Conservation (phyloP, 345 rosid genomes). For the Eutrema japonicum region DNA sequence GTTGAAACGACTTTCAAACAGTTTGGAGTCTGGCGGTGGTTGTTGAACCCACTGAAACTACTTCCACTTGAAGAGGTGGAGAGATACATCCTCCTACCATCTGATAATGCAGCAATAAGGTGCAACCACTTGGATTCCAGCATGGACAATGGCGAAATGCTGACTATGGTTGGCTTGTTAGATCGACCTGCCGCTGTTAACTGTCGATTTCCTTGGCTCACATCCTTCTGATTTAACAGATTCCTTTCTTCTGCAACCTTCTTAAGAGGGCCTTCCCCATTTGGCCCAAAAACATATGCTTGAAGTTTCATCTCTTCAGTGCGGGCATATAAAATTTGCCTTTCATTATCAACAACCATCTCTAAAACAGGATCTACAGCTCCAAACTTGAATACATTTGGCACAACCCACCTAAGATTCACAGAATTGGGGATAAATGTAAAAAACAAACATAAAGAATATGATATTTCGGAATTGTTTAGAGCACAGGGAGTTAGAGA, state of each 20-base stretch:
- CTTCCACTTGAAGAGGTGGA: constrained; percentile 82
- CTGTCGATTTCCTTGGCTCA: constrained; percentile 71
- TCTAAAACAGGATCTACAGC: constrained; percentile 90
- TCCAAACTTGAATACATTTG: constrained; percentile 92
- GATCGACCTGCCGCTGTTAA: constrained; percentile 68
- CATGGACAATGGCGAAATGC: constrained; percentile 80
- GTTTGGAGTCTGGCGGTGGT: constrained; percentile 61
- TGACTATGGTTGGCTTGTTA: constrained; percentile 79
- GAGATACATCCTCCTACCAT: constrained; percentile 96
- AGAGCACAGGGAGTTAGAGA: constrained; percentile 1
- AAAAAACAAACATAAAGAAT: constrained; percentile 16
- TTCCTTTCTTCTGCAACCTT: constrained; percentile 95
- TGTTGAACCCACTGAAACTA: constrained; percentile 72
- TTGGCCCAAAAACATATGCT: constrained; percentile 71
- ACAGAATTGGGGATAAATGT: constrained; percentile 16
- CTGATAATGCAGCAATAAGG: constrained; percentile 88
- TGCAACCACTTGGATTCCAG: constrained; percentile 95
- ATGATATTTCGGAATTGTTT: background rate
- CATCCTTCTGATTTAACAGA: constrained; percentile 78
- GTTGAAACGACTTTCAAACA: constrained; percentile 90
- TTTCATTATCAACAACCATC: constrained; percentile 91
- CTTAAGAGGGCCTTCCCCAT: constrained; percentile 82
- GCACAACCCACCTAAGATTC: constrained; percentile 89
- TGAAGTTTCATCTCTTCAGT: constrained; percentile 97
- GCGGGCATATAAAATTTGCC: constrained; percentile 88